Evolutionary conservation across 2,329 filamentous ascomycete genomes (phyloP), one percentile per base, ranked within the genome.

Genomic region (Neonectria ditissima): DNA sequence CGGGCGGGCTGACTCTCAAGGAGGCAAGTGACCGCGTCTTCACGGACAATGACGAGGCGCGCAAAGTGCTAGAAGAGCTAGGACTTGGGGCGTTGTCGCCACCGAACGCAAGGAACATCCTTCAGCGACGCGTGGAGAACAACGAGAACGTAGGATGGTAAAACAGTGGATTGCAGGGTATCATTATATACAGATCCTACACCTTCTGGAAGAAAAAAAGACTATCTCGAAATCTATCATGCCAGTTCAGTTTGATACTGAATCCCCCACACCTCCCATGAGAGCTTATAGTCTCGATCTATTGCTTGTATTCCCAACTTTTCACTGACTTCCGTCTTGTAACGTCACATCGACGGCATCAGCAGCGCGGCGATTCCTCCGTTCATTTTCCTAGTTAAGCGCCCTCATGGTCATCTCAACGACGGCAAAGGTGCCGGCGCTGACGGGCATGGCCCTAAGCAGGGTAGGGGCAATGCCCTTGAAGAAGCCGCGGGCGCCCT

Each of bases 341-440:
- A 50, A 50, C 14, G n/a, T 10, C n/a, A 50, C 10, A 8, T 50
- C n/a, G 37, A 4, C 14, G 13, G 3, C 57, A 39, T 34, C 58
- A 43, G 55, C 60, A 62, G 50, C 44, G 13, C 47, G 68, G 51
- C 32, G 32, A 60, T 39, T 18, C 28, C n/a, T 5, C 5, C 34
- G 2, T 6, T 44, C 37, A 18, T 8, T n/a, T 48, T 44, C 57
- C 66, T 75, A 81, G 72, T 82, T 86, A 64, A 91, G 85, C 18
- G 87, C 86, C 67, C 88, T 81, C 86, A 89, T 88, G 20, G 87
- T 89, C 79, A 88, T 82, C 80, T 91, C 89, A 11, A 89, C 88
- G 70, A 96, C 94, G 30, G 93, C 93, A 85, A 99, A 99, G 2
- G 96, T 99, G n/a, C 95, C 95, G 2, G 95, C 96, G 78, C 92